Percentiles rank a stretch among this genome's conserved stretches.
Evolutionary conservation across 116 monocot species (phyloP).

Genomic region (Papilionanthe hybrid): DNA sequence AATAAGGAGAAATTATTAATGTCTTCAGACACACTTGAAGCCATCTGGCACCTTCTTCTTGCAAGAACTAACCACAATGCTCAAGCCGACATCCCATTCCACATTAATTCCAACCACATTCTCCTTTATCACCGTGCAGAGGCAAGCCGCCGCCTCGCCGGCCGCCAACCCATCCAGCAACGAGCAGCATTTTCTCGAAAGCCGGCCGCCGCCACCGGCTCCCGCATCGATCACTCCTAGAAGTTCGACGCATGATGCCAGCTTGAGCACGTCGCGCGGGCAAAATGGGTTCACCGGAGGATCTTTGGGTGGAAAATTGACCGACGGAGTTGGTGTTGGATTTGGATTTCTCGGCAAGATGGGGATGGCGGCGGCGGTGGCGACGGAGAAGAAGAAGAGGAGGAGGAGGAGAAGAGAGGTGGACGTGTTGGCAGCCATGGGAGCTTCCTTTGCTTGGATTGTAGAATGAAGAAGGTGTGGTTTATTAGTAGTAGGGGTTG

Average conservation of each 20-base stretch:
- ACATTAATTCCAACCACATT: slow-evolving; percentile 35
- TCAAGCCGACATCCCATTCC: slow-evolving; percentile 36
- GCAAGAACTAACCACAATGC: slow-evolving; percentile 47
- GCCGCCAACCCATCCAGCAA: slow-evolving; percentile 39
- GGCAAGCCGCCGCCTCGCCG: slow-evolving; percentile 54
- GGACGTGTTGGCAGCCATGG: slow-evolving; percentile 11
- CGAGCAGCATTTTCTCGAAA: slow-evolving; percentile 54
- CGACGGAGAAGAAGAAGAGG: not conserved
- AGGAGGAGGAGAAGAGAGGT: slow-evolving; percentile 6
- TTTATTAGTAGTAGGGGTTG: too few species aligned
- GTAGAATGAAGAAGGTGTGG: too few species aligned
- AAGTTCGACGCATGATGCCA: slow-evolving; percentile 42
- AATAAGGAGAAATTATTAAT: not conserved
- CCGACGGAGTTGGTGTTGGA: not conserved
- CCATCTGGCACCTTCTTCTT: slow-evolving; percentile 48
- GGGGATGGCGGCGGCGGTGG: not conserved
- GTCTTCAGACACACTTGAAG: slow-evolving; percentile 41
- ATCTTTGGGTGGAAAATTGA: slow-evolving; percentile 10
- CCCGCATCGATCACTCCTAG: slow-evolving; percentile 20
- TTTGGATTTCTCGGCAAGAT: slow-evolving; percentile 4
- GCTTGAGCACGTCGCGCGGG: slow-evolving; percentile 62
- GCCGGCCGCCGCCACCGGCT: slow-evolving; percentile 20
- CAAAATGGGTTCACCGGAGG: slow-evolving; percentile 43
- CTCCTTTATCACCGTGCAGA: slow-evolving; percentile 58
- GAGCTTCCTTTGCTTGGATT: too few species aligned